Evolutionary conservation across 2,329 filamentous ascomycete genomes (phyloP), one percentile per base, ranked within the genome.

Genomic region (Pseudogymnoascus sp.): DNA sequence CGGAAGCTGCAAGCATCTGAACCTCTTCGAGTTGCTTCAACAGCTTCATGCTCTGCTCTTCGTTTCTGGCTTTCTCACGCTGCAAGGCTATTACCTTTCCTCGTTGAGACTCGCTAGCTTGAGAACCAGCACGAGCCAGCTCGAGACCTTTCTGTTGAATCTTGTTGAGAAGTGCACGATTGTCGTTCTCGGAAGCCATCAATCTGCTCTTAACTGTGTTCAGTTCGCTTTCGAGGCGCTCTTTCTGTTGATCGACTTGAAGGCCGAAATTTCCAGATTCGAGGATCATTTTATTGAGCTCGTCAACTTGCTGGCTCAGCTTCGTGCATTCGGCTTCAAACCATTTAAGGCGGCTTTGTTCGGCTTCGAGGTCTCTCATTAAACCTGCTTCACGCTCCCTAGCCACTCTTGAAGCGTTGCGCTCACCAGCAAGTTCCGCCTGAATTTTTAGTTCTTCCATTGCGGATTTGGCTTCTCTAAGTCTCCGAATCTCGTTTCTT

Each of bases 81-180:
- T 93, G 91, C 28, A 97, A 79, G 63, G 88, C 86, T 40, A 84
- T 75, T 58, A 97, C 80, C 67, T 95, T 89, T 2, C 87, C 83
- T 38, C 93, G 87, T 55, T 92, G 90, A 33, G 87, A 90, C 69
- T 97, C 93, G 65, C 85, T 92, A 31, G 90, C 93, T 64, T 88
- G 88, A 4, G 93, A 96, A 64, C 86, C 91, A 0, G 93, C 95
- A 52, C 95, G 86, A 41, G 93, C 93, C 74, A 99, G 96, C 72
- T 99, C 93, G 5, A 99, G 83, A 31, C 96, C 95, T 79, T 97
- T 97, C 71, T 97, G 93, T 71, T 97, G 93, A 16, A 99, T 82
- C 76, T 97, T 97, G 78, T 97, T 97, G 67, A 97, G 82, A n/a
- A 99, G 80, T 4, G 92, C 88, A 60, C 91, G 88, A 71, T 97